Conservation (phyloP, 1,284 basidiomycete species). For the Pseudozyma thailandica region DNA sequence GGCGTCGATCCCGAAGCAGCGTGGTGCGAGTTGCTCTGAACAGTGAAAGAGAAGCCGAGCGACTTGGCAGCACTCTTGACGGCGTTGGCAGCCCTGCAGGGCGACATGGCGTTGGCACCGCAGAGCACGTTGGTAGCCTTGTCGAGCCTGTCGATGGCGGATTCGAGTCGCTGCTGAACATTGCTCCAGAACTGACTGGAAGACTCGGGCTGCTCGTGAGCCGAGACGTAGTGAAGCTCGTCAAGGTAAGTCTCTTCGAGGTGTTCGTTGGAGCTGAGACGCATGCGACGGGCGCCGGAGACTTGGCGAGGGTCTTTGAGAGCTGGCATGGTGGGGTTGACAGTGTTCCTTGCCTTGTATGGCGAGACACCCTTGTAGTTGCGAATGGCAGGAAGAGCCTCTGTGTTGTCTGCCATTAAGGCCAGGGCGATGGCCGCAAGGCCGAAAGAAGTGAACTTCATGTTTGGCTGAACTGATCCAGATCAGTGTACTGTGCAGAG, state of each 20-base stretch:
- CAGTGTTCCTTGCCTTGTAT: constrained; percentile 31
- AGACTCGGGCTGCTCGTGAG: constrained; percentile 11
- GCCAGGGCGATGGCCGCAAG: constrained; percentile 45
- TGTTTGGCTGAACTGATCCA: constrained; percentile 15
- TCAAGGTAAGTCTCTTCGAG: constrained; percentile 49
- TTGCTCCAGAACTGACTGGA: constrained; percentile 47
- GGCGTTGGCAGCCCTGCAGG: constrained; percentile 28
- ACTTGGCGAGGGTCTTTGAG: constrained; percentile 40
- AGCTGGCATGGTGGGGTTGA: constrained; percentile 17
- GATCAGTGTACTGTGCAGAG: constrained; percentile 7
- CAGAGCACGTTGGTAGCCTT: constrained; percentile 32
- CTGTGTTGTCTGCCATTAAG: constrained; percentile 42
- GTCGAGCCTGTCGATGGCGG: constrained; percentile 40
- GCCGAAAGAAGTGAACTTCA: constrained; percentile 49
- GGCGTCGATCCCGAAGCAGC: constrained; percentile 13
- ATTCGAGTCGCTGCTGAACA: constrained; percentile 42
- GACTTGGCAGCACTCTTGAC: constrained; percentile 43
- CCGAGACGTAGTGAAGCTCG: constrained; percentile 41
- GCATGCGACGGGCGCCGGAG: constrained; percentile 37
- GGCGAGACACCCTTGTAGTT: constrained; percentile 47
- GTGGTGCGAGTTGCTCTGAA: constrained; percentile 25
- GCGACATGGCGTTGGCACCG: constrained; percentile 23
- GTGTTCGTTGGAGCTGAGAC: constrained; percentile 41
- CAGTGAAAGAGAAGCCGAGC: constrained; percentile 42
- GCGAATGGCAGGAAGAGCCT: constrained; percentile 44